These are phyloP conservation scores for Acephala macrosclerotiorum DNA, from an alignment of 2,329 filamentous ascomycete species.

Conservation along the genomic window DNA sequence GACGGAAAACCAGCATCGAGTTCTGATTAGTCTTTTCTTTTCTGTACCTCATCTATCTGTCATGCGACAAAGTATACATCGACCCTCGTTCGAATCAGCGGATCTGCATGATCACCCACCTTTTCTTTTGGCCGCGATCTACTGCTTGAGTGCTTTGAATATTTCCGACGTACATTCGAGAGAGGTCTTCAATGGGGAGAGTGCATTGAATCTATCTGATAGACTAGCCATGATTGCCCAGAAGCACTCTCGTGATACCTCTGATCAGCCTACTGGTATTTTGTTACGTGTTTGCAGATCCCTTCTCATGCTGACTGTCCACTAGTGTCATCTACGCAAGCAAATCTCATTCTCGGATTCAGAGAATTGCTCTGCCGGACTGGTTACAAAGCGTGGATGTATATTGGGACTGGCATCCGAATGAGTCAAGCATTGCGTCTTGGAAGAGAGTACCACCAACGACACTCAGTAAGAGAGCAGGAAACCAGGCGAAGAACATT, in stretches of 20 bases:
- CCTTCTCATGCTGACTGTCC: background rate
- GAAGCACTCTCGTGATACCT: background rate
- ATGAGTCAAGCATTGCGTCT: constrained; percentile 28
- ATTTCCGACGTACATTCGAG: background rate
- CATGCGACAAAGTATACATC: constrained; percentile 8
- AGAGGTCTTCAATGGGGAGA: background rate
- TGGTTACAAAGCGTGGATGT: constrained; percentile 28
- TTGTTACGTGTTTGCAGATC: background rate
- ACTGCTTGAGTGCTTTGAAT: background rate
- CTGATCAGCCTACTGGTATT: background rate
- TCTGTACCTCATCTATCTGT: constrained; percentile 5
- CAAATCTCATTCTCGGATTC: constrained; percentile 24
- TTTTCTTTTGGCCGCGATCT: background rate
- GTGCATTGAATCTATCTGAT: background rate
- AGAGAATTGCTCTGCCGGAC: constrained; percentile 22
- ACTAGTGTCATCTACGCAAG: constrained; percentile 21
- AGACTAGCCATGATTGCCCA: constrained; percentile 1
- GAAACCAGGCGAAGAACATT: constrained; percentile 24
- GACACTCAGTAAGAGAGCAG: constrained; percentile 20
- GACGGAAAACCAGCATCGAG: background rate
- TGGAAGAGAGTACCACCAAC: constrained; percentile 20
- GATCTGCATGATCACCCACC: background rate
- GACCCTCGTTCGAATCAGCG: background rate
- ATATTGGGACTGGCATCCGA: constrained; percentile 22
- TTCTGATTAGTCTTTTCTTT: constrained; percentile 1